phyloP scores from a whole-genome alignment of 176 grass and related monocot species.

The Otatea glauca region DNA sequence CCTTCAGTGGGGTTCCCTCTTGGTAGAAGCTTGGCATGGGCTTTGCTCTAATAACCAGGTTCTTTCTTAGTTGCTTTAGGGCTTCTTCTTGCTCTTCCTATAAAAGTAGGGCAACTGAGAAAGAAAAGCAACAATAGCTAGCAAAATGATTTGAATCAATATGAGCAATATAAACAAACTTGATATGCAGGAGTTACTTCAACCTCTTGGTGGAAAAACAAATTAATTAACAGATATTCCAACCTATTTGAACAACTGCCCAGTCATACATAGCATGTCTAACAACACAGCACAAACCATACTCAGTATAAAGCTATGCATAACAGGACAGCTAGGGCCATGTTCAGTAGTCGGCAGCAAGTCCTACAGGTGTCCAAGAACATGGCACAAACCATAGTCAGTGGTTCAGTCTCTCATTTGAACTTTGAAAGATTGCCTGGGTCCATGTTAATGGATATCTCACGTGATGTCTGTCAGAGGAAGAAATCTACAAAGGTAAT shows the following conservation, averaged over 20 bases:
- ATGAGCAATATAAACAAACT: slow-evolving; percentile 12
- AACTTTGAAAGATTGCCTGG: background rate
- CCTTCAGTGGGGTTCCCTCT: slow-evolving; percentile 79
- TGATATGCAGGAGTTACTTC: slow-evolving; percentile 3
- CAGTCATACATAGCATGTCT: background rate
- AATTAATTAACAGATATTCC: slow-evolving; percentile 11
- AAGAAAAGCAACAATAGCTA: slow-evolving; percentile 27
- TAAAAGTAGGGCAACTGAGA: slow-evolving; percentile 33
- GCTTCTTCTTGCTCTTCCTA: slow-evolving; percentile 94
- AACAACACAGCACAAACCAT: background rate
- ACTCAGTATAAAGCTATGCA: background rate
- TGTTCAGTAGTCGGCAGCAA: background rate
- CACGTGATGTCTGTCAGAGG: background rate
- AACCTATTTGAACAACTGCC: background rate
- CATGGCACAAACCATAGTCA: background rate
- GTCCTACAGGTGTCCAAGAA: background rate
- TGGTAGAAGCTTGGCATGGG: slow-evolving; percentile 95
- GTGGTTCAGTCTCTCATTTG: background rate
- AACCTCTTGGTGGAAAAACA: background rate
- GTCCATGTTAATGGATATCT: background rate
- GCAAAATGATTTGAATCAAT: slow-evolving; percentile 24
- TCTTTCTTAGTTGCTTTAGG: slow-evolving; percentile 90
- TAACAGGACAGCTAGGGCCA: background rate
- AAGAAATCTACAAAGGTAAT: background rate
- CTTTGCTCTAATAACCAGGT: slow-evolving; percentile 81